Evolutionary conservation across 2,329 filamentous ascomycete species (phyloP), one percentile per base, ranked within the genome.

Genomic region (Diaporthe batatas): DNA sequence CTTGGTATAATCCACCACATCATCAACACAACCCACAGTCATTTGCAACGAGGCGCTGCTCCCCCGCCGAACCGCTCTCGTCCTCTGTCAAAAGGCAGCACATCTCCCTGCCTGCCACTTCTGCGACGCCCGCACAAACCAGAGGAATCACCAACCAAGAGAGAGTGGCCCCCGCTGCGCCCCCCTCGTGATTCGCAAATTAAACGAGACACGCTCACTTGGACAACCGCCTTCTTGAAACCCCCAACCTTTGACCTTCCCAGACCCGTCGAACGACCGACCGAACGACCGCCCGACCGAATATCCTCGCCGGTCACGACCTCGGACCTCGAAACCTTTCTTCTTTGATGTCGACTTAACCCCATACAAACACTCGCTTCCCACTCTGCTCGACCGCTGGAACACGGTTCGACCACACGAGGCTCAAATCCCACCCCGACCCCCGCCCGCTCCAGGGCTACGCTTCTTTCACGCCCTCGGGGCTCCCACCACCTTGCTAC

Each of bases 1-100:
- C 44, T 74, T 62, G 70, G 72, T 72, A 72, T 59, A 44, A 69
- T 55, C n/a, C 62, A 59, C 70, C 64, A 69, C 64, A 67, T 53
- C 47, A 53, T 67, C 29, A n/a, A 67, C 62, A 39, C 62, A 67
- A 67, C 47, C 47, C 44, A 69, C 73, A 58, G 34, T 71, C 73
- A 54, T 75, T 75, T 69, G 53, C n/a, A 54, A 67, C 47, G 49
- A 55, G 42, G 58, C 65, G 39, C 55, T 62, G 58, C 58, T 62
- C 57, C 68, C 58, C 32, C 36, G 72, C 72, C 67, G 74, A 75
- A 74, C 73, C 73, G 74, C 70, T 51, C 73, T 75, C 74, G 62
- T 67, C 54, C 67, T 57, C 62, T 65, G 69, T 49, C 70, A 36
- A 55, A 65, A n/a, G 51, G 64, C 64, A 51, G 64, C 64, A 62